Base-by-base conservation (phyloP, 1,139 yeast species). In the Hemisphaericaspora xylanilytica region DNA sequence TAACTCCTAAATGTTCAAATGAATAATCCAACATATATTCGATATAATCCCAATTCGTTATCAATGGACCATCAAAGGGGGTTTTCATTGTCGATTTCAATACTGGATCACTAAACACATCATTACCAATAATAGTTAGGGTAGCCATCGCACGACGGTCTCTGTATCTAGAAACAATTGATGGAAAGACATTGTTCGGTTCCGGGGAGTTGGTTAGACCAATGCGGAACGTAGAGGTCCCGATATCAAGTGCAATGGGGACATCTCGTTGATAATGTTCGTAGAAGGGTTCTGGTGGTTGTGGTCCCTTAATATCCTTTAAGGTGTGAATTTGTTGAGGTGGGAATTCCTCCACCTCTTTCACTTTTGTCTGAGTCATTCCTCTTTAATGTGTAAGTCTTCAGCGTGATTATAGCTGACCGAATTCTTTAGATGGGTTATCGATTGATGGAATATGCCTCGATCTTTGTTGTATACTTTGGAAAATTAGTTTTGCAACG, bases 21-120 rank as follows among this genome's bases (percentile, higher is more conserved):
- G 92, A 71, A 55, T 89, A 92, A 57, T 92, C 97, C 40, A 94
- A 59, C 40, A 92, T 76, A 40, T 73, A 75, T 57, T 94, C 98
- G 7, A 85, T 75, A 42, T 83, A 78, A 43, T 94, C 98, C 97
- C 98, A 94, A 58, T 90, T 92, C 21, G 95, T 81, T 27, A 92
- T 69, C 49, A 88, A 65, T 3, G 88, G 77, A 0, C 96, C 96
- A 59, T 94, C 98, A 56, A 77, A 92, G 0, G 97, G 96, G 3
- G 86, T 70, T 52, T 79, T 81, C 34, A 87, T 75, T 36, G 84
- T 81, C 20, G 86, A 73, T 46, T 82, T 75, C 33, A 85, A 74
- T 6, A 83, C 65, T 5, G 81, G 74, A 52, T 90, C 97, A 22
- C 86, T 58, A 53, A 73, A 79, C 9, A 82, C 80, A 58, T 90